Conservation (phyloP, 148 eudicot genomes). For the Hydrangea macrophylla region DNA sequence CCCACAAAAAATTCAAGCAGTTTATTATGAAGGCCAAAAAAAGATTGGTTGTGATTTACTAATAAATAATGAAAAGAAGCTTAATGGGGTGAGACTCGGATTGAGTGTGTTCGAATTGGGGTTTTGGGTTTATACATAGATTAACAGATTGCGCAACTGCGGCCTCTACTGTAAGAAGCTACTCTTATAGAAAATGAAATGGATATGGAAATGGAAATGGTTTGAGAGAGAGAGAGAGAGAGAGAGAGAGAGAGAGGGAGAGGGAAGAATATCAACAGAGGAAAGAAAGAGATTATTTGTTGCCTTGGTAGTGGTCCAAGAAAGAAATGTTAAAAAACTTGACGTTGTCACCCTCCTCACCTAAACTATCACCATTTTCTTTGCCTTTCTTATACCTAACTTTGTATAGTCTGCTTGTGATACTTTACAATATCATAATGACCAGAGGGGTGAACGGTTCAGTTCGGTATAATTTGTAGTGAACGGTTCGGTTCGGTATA, state of each 20-base stretch:
- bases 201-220: neutral
- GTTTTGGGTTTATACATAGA: neutral
- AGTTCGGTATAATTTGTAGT: no score
- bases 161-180: neutral
- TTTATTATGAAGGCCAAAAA: neutral
- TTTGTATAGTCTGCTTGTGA: no score
- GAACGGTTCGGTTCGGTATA: no score
- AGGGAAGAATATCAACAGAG: constrained; percentile 9
- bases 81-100: neutral
- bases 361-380: no score
- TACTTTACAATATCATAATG: no score
- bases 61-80: neutral
- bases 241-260: neutral
- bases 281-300: constrained; percentile 37
- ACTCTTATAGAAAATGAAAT: neutral
- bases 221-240: neutral
- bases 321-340: no score
- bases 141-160: neutral
- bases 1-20: constrained; percentile 9
- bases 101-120: neutral
- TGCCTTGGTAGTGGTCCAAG: neutral
- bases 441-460: no score
- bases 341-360: no score
- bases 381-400: no score
- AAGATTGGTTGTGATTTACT: neutral